These are phyloP conservation scores for Ganoderma multipileum DNA, from an alignment of 1,284 basidiomycete species.

Conservation along the genomic window DNA sequence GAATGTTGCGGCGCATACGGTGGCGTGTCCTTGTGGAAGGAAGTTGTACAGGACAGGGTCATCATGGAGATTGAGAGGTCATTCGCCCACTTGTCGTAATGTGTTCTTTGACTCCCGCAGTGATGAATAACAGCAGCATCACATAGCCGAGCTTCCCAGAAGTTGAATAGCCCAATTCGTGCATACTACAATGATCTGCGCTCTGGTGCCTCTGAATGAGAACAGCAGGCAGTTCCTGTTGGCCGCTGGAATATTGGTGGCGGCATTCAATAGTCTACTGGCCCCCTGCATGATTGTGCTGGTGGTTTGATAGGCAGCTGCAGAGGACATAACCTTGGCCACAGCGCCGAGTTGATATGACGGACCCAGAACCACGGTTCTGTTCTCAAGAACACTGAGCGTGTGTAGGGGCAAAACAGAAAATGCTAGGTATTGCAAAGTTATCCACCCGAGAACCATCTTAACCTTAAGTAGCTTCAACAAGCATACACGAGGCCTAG, in stretches of 20 bases:
- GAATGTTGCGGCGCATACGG: background rate
- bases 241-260: constrained; percentile 4
- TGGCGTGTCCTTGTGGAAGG: background rate
- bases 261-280: background rate
- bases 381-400: background rate
- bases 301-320: constrained; percentile 20
- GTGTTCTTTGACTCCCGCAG: background rate
- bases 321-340: background rate
- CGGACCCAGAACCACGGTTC: too few species aligned
- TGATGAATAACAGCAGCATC: background rate
- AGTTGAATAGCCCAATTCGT: background rate
- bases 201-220: background rate
- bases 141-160: background rate
- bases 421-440: too few species aligned
- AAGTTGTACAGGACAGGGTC: background rate
- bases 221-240: background rate
- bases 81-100: background rate
- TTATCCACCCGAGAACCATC: background rate
- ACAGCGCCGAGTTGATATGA: too few species aligned
- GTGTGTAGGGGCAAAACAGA: background rate
- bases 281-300: constrained; percentile 15
- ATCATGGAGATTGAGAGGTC: constrained; percentile 1
- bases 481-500: background rate
- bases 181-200: background rate
- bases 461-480: background rate